Evolutionary conservation across 805 yeast genomes (phyloP).

Genomic region (Lipomyces chichibuensis): DNA sequence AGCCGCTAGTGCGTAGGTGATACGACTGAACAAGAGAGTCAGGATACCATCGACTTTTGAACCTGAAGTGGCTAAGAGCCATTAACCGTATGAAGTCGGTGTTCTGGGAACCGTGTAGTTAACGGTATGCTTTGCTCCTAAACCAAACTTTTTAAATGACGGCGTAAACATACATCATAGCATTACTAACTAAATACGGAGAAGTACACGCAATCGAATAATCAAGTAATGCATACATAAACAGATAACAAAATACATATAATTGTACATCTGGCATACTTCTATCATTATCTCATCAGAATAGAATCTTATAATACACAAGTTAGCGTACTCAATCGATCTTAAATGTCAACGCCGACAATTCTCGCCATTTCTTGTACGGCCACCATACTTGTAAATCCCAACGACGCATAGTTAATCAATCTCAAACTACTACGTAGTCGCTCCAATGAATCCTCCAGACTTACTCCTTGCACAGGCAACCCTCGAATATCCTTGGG

Average conservation of each 20-base stretch:
- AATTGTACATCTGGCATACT: background rate
- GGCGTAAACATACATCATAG: background rate
- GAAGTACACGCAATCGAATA: background rate
- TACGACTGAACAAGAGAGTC: too few relatives aligned
- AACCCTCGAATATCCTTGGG: conserved; percentile 24
- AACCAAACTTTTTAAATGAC: background rate
- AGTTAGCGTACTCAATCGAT: background rate
- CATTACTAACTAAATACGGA: background rate
- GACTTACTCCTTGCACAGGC: conserved; percentile 17
- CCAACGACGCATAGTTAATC: conserved; percentile 17
- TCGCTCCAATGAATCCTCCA: conserved; percentile 20
- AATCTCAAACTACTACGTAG: conserved; percentile 13
- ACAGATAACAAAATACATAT: background rate
- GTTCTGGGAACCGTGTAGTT: too few relatives aligned
- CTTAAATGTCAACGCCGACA: conserved; percentile 29
- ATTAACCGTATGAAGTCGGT: too few relatives aligned
- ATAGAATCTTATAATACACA: background rate
- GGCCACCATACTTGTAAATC: conserved; percentile 26
- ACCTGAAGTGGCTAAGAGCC: too few relatives aligned
- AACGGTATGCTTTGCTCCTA: too few relatives aligned
- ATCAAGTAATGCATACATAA: background rate
- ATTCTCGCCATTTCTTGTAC: conserved; percentile 31
- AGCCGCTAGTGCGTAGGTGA: too few relatives aligned
- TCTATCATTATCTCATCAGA: background rate
- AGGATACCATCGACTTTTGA: too few relatives aligned